Conservation (phyloP, 345 rosid genomes). For the Populus simonii region DNA sequence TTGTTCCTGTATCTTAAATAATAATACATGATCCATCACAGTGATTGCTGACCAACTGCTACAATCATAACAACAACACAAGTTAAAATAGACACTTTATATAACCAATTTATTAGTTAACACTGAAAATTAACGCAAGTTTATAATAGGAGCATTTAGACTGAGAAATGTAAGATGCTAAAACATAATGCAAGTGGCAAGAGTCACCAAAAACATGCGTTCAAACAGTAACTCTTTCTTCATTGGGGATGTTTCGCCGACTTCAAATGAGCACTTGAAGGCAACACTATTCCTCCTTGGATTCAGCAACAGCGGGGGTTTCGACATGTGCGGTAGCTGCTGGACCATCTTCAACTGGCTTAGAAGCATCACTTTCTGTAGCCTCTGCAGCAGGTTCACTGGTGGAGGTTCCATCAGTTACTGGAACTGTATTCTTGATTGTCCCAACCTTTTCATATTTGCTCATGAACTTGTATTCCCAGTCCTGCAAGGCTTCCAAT, state of each 20-base stretch:
- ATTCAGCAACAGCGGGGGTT: conserved; percentile 22
- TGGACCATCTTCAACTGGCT: conserved; percentile 47
- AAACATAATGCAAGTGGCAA: not conserved
- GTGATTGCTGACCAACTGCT: not conserved
- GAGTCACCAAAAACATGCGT: conserved; percentile 10
- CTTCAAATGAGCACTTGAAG: not conserved
- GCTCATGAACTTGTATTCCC: conserved; percentile 99
- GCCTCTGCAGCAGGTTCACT: conserved; percentile 39
- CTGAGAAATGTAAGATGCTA: conserved; percentile 10
- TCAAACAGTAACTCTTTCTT: conserved; percentile 5
- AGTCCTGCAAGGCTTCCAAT: conserved; percentile 94
- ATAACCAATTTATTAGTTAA: conserved; percentile 14
- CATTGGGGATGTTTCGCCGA: not conserved
- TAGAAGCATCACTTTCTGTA: conserved; percentile 37
- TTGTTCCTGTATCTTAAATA: not conserved
- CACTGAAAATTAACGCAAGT: conserved; percentile 7
- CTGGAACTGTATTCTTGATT: conserved; percentile 46
- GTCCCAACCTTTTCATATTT: conserved; percentile 90
- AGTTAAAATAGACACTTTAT: not conserved
- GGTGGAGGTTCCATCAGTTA: conserved; percentile 41
- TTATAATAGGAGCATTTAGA: conserved; percentile 4
- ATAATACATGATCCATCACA: not conserved
- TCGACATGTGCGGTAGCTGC: conserved; percentile 24
- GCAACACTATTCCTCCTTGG: conserved; percentile 32
- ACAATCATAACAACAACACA: not conserved